A percentile compares a stretch with the other conserved stretches of the same genome.
These are phyloP conservation scores for Trichosporon inkin DNA, from an alignment of 1,284 basidiomycete genomes.

Conservation along the genomic window DNA sequence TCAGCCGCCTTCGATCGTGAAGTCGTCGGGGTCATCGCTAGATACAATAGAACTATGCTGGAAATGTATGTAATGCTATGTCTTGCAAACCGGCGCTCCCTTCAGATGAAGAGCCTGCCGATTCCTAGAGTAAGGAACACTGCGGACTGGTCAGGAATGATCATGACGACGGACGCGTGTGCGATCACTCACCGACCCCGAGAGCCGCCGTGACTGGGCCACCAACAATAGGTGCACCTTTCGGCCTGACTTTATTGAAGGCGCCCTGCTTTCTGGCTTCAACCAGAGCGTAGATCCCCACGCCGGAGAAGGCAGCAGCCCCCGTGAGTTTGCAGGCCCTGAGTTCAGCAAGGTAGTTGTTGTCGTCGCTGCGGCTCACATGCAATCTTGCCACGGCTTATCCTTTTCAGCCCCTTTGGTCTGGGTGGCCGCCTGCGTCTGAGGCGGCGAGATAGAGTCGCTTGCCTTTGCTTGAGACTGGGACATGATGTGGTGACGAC, in stretches of 20 bases:
- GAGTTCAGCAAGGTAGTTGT: background rate
- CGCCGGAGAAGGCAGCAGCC: constrained; percentile 38
- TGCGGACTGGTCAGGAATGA: background rate
- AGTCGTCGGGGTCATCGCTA: too few relatives aligned
- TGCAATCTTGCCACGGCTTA: constrained; percentile 1
- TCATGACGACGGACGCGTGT: background rate
- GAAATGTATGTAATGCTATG: constrained; percentile 4
- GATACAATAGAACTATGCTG: constrained; percentile 3
- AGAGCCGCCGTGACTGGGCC: constrained; percentile 36
- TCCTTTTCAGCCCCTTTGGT: background rate
- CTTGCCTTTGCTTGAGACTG: too few relatives aligned
- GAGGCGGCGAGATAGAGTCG: too few relatives aligned
- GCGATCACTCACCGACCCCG: constrained; percentile 38
- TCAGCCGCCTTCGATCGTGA: too few relatives aligned
- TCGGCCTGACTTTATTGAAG: constrained; percentile 34
- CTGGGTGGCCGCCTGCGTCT: background rate
- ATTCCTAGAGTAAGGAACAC: background rate
- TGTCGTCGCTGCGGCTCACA: background rate
- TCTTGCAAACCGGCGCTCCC: too few relatives aligned
- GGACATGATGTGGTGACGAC: too few relatives aligned
- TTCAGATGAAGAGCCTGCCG: background rate
- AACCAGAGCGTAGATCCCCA: constrained; percentile 45
- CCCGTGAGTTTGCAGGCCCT: constrained; percentile 46
- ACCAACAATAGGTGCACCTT: constrained; percentile 32
- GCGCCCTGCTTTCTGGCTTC: constrained; percentile 40